phyloP scores from a whole-genome alignment of 352 stramenopile species.

The Pythium aquatile region DNA sequence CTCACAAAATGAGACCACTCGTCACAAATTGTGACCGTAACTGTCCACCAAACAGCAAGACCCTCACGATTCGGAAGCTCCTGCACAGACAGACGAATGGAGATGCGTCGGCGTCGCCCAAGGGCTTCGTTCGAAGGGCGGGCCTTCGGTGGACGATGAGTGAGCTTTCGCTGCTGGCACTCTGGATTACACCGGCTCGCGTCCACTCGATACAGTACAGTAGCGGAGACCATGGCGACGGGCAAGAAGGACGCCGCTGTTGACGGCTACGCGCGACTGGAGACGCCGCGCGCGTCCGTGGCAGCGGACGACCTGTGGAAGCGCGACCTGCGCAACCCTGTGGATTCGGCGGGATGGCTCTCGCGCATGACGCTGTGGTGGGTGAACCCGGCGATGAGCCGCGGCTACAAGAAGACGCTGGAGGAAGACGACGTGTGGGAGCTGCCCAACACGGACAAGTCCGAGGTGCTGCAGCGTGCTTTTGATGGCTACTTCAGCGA shows the following conservation, averaged over 20 bases:
- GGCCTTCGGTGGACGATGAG: neutral
- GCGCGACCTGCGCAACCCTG: conserved; percentile 8
- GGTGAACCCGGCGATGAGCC: conserved; percentile 8
- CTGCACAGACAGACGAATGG: neutral
- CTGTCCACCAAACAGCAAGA: too few species aligned
- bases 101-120: neutral
- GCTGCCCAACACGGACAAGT: conserved; percentile 25
- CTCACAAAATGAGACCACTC: neutral
- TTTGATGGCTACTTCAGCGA: conserved; percentile 23
- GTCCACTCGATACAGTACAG: neutral
- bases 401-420: conserved; percentile 23
- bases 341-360: conserved; percentile 13
- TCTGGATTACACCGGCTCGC: neutral
- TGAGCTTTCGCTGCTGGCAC: neutral
- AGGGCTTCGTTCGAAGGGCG: neutral
- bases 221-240: neutral
- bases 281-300: conserved; percentile 6
- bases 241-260: neutral
- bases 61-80: too few species aligned
- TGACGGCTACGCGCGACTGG: conserved; percentile 4
- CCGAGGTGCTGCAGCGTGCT: conserved; percentile 24
- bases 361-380: conserved; percentile 19
- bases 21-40: conserved; percentile 1
- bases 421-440: conserved; percentile 37
- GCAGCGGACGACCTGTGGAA: conserved; percentile 2